Evolutionary conservation across 2,329 filamentous ascomycete genomes (phyloP), one percentile per base, ranked within the genome.

Genomic region (Monosporascus sp.): DNA sequence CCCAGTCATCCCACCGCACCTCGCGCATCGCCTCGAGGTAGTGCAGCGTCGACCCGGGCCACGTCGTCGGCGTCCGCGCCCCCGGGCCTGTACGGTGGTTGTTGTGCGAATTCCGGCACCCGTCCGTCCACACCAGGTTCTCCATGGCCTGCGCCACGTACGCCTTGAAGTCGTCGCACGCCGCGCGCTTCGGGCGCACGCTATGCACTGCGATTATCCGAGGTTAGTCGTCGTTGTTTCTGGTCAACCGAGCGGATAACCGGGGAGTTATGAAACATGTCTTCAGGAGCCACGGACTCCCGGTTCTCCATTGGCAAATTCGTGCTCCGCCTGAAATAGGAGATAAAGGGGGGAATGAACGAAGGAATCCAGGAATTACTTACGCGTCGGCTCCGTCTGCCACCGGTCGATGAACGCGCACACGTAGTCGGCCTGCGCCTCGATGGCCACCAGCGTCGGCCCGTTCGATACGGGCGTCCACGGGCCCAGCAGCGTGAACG

Each of bases 61-160:
- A 78, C n/a, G 73, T 64, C 7, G 74, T 75, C 20, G 73, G 70
- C 37, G 78, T 70, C 38, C 73, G 65, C 19, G 76, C 74, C n/a
- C 19, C 40, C 19, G 8, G 19, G 45, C 77, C 70, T 5, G 69
- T 62, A 2, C 62, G 68, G 38, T 70, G 68, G 37, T 70, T 68
- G 65, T 80, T 80, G 60, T 78, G 79, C 74, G 76, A 80, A 35
- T 70, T 65, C 66, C 72, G 71, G 57, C 76, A 79, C 1, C 67
- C 60, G 49, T 73, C 74, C 19, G 71, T 62, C 70, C 74, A 79
- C 1, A 78, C 76, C 0, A 75, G 74, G 22, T 61, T 65, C 52
- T 69, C 62, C 70, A 79, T 75, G 63, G 74, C 77, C 9, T 63
- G 57, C 52, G 77, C 72, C 43, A 73, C 73, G 65, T 73, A 71